Evolutionary conservation across 768 basidiomycete species (phyloP), one percentile per base, ranked within the genome.

Genomic region (Suillus variegatus): DNA sequence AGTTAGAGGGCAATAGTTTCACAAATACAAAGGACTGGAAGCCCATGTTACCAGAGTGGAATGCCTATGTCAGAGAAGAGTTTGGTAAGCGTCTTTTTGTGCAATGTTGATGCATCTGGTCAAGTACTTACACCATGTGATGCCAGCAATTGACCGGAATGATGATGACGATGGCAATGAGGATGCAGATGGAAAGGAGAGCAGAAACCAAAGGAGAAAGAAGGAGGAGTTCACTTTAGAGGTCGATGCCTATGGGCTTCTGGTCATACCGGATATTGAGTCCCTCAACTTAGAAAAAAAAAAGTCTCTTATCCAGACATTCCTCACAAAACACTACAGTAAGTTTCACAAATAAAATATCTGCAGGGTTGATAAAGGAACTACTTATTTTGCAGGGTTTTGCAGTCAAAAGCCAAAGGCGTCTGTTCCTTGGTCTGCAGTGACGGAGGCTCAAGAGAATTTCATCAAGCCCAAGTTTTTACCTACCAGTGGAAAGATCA

Each of bases 261-360:
- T 18, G 18, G 52, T 54, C 14, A 54, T 41, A 41, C 40, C 14
- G 14, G 40, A 41, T 14, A 14, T 41, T 14, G 13, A 41, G 12
- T 1, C 12, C 2, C 40, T 41, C 2, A 41, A 41, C 40, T 12
- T 41, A 14, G 13, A 41, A 12, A 41, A 12, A 2, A 41, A 41
- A 41, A 41, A 41, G 40, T 14, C 2, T 41, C 40, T 41, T 41
- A 41, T 41, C 13, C 4, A 18, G 52, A 16, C 16, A 14, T 54
- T 54, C 8, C 14, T 54, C 32, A 54, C 52, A 54, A n/a, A n/a
- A n/a, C n/a, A n/a, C n/a, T n/a, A 54, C 52, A 54, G 52, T 54
- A 13, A 54, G 52, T 54, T 32, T 54, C 28, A 10, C 3, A 20
- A 9, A 54, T 54, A 0, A 35, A 4, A 16, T 4, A 10, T 54